These are phyloP conservation scores for Lentinula novae-zelandiae DNA, from an alignment of 1,284 basidiomycete genomes.

Conservation along the genomic window DNA sequence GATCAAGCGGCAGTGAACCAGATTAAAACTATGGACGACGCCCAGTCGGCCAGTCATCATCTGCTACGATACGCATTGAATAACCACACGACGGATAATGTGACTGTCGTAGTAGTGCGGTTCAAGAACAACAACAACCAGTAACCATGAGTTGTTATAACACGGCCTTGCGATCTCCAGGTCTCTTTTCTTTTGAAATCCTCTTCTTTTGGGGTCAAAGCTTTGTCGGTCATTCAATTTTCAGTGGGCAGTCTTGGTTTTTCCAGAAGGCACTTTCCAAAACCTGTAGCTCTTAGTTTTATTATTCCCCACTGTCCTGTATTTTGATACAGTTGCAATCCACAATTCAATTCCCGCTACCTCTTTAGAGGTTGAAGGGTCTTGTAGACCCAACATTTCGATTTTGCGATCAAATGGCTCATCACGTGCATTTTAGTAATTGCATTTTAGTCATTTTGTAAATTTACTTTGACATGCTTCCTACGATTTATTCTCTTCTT, in stretches of 20 bases:
- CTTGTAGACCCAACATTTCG: no score
- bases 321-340: neutral
- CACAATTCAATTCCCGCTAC: no score
- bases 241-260: neutral
- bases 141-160: neutral
- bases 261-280: neutral
- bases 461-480: no score
- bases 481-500: no score
- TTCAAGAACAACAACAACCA: conserved; percentile 45
- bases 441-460: no score
- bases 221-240: neutral
- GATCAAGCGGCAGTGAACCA: conserved; percentile 93
- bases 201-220: neutral
- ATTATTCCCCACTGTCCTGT: neutral
- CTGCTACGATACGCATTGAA: conserved; percentile 85
- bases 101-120: conserved; percentile 75
- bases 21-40: conserved; percentile 70
- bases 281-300: neutral
- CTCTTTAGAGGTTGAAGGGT: no score
- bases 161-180: no score
- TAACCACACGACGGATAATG: conserved; percentile 90
- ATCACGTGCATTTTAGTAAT: no score
- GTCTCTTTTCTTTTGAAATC: neutral
- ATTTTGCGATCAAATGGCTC: no score
- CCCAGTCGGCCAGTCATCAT: conserved; percentile 78